These are phyloP conservation scores for Mollisia scopiformis DNA, from an alignment of 2,329 filamentous ascomycete species.

Conservation along the genomic window DNA sequence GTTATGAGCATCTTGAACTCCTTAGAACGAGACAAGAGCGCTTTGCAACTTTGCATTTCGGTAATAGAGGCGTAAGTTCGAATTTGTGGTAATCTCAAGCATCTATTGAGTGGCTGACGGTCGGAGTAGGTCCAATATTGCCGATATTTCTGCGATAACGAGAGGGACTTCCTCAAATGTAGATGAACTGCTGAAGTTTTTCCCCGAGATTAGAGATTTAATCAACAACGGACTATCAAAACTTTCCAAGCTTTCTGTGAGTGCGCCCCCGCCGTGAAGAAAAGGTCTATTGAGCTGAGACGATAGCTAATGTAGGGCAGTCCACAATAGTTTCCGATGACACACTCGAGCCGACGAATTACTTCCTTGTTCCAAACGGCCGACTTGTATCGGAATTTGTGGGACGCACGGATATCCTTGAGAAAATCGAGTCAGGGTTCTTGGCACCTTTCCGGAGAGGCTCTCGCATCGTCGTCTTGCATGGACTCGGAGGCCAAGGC, in stretches of 20 bases:
- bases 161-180: neutral
- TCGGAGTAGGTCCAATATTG: neutral
- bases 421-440: constrained; percentile 16
- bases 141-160: neutral
- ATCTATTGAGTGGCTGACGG: neutral
- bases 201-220: neutral
- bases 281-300: neutral
- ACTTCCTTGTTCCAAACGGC: neutral
- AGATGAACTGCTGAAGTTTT: neutral
- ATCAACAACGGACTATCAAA: neutral
- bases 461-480: constrained; percentile 20
- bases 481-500: constrained; percentile 28
- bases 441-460: neutral
- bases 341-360: neutral
- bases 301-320: neutral
- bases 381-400: constrained; percentile 18
- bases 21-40: neutral
- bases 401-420: constrained; percentile 23
- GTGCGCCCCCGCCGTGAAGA: neutral
- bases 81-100: no score
- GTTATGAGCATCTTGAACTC: neutral
- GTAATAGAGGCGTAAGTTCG: neutral
- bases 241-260: neutral
- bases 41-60: neutral
- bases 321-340: neutral